These are phyloP conservation scores for Podaxis sp. DNA, from an alignment of 768 basidiomycete species.

Conservation along the genomic window DNA sequence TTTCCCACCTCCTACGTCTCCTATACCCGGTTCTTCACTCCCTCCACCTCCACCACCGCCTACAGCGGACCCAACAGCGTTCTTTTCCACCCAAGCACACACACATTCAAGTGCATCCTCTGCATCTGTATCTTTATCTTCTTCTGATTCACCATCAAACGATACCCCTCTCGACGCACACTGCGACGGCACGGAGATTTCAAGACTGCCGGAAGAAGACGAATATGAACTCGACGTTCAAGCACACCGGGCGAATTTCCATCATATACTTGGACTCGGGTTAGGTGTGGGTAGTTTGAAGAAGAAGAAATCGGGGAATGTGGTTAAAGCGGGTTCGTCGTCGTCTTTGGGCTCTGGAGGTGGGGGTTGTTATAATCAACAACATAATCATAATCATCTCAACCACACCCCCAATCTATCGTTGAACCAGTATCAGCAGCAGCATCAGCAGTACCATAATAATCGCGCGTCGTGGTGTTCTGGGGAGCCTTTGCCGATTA, in stretches of 20 bases:
- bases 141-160: not conserved
- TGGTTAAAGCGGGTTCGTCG: not conserved
- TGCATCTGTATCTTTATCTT: not conserved
- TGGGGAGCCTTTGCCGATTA: conserved; percentile 1
- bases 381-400: not conserved
- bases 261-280: not conserved
- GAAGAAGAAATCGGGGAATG: conserved; percentile 2
- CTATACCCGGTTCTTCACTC: not conserved
- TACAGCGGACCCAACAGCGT: not conserved
- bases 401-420: not conserved
- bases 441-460: not conserved
- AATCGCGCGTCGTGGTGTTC: conserved; percentile 12
- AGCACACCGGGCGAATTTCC: not conserved
- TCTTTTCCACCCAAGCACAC: not conserved
- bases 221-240: conserved; percentile 1
- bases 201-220: not conserved
- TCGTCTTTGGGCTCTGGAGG: not conserved
- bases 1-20: not conserved
- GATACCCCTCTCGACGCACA: not conserved
- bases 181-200: not conserved
- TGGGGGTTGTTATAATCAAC: too few relatives aligned
- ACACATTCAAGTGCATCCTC: not conserved
- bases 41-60: not conserved
- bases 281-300: conserved; percentile 8
- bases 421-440: not conserved